Evolutionary conservation across 1,139 yeast genomes (phyloP), one percentile per base, ranked within the genome.

Genomic region (Debaryomyces robertsiae): DNA sequence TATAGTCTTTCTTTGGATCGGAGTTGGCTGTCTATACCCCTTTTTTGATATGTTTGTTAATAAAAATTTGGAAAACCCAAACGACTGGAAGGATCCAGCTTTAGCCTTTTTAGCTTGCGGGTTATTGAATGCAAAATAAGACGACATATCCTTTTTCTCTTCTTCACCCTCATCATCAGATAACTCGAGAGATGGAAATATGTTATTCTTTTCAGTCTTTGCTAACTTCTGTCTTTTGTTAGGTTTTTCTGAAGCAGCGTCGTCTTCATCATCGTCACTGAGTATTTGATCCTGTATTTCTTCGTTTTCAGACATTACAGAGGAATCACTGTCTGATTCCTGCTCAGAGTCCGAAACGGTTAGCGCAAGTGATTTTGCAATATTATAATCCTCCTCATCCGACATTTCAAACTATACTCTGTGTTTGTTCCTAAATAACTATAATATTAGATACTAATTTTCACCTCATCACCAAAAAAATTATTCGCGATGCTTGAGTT

Each of bases 1-100:
- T 43, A 94, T 88, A 3, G 98, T 84, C 59, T 91, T 91, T 48
- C 98, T 76, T 66, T 94, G 99, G 60, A 94, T 94, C 1, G 99
- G 98, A 0, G 99, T 94, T 7, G 99, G 98, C 52, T 87, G 95
- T 53, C 82, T 84, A 67, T 82, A 94, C 0, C 99, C 99, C 58
- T 89, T 91, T 48, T 81, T 82, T 42, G 81, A 62, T 42, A 94
- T 85, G 54, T 90, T 93, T 30, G 73, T 65, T 41, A 90, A 62
- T 10, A 91, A 62, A 43, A 77, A 71, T 55, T 84, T 85, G 17
- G 95, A 84, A 41, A 94, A 73, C 2, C 98, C 98, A 68, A 93
- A 84, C 32, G 95, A 85, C 5, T 89, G 89, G 69, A 91, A 91
- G 27, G 95, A 78, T 32, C 96, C 95, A 44, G 80, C 81, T 60